Percentiles rank a stretch among this genome's conserved stretches.
Conservation (phyloP, 495 filamentous ascomycete genomes). For the Aspergillus asperescens region DNA sequence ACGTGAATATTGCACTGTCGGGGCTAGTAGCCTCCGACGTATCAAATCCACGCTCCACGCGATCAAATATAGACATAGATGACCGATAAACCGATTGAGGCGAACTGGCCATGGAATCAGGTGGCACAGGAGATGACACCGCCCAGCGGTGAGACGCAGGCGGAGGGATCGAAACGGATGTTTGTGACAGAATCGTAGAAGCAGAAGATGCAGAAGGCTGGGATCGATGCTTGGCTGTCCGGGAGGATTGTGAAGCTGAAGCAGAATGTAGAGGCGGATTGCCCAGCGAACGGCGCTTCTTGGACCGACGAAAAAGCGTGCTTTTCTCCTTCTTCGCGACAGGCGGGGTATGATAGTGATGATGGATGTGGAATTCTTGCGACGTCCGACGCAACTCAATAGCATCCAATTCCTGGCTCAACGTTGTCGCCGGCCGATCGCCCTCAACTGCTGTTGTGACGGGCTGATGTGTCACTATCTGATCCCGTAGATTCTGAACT, state of each 20-base stretch:
- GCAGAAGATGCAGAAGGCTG: conserved; percentile 46
- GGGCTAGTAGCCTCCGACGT: conserved; percentile 71
- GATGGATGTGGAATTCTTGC: conserved; percentile 83
- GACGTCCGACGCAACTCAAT: conserved; percentile 49
- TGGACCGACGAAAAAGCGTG: conserved; percentile 49
- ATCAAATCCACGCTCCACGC: conserved; percentile 48
- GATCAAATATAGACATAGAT: conserved; percentile 70
- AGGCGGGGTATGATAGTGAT: conserved; percentile 75
- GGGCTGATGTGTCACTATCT: conserved; percentile 76
- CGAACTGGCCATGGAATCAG: conserved; percentile 75
- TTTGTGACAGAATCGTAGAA: conserved; percentile 57
- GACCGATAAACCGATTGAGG: conserved; percentile 68
- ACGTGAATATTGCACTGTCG: conserved; percentile 57
- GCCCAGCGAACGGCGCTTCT: conserved; percentile 60
- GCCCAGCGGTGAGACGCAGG: conserved; percentile 57
- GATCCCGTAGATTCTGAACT: conserved; percentile 78
- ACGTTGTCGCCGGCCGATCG: conserved; percentile 37
- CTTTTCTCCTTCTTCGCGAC: conserved; percentile 47
- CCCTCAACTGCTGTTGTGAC: conserved; percentile 33
- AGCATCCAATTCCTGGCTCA: conserved; percentile 64
- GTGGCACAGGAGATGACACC: conserved; percentile 52
- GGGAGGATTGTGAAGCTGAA: conserved; percentile 35
- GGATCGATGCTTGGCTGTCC: conserved; percentile 35
- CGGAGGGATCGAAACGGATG: conserved; percentile 55
- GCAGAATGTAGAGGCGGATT: conserved; percentile 58